phyloP scores from a whole-genome alignment of 208 protist species.

The Acanthamoeba polyphaga region DNA sequence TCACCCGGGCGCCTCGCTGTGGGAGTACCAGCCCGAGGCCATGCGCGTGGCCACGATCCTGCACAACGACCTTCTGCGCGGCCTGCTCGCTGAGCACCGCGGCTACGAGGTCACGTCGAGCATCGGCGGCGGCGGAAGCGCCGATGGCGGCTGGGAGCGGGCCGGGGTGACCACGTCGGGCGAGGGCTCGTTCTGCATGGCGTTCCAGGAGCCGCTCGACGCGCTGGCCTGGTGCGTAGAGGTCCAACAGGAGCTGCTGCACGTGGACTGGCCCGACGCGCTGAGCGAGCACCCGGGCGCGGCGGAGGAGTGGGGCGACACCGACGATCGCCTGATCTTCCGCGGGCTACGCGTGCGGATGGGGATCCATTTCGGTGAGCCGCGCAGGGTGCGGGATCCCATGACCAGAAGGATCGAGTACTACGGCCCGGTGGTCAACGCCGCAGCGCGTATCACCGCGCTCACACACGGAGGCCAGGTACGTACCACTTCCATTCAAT shows the following conservation, averaged over 20 bases:
- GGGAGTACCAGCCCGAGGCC: slow-evolving; percentile 62
- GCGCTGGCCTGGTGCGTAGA: slow-evolving; percentile 18
- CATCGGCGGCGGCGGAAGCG: no score
- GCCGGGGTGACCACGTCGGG: background rate
- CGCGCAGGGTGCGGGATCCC: background rate
- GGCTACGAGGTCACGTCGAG: slow-evolving; percentile 9
- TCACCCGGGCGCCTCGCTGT: slow-evolving; percentile 17
- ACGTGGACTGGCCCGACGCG: slow-evolving; percentile 54
- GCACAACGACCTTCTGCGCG: slow-evolving; percentile 51
- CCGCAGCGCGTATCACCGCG: slow-evolving; percentile 27
- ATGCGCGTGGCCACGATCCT: slow-evolving; percentile 59
- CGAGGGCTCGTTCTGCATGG: slow-evolving; percentile 60
- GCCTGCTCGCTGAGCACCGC: background rate
- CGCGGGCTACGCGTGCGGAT: slow-evolving; percentile 56
- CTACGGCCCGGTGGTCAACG: slow-evolving; percentile 9
- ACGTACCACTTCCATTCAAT: background rate
- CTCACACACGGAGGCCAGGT: slow-evolving; percentile 64
- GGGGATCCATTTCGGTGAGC: slow-evolving; percentile 18
- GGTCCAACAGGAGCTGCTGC: slow-evolving; percentile 28
- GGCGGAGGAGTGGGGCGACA: slow-evolving; percentile 30
- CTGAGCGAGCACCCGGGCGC: slow-evolving; percentile 26
- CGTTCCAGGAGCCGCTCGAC: slow-evolving; percentile 20
- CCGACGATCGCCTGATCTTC: slow-evolving; percentile 26
- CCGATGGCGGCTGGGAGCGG: background rate
- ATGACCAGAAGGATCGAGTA: slow-evolving; percentile 46